Evolutionary conservation across 257 asterid species (phyloP), one percentile per base, ranked within the genome.

Genomic region (Solanum etuberosum): DNA sequence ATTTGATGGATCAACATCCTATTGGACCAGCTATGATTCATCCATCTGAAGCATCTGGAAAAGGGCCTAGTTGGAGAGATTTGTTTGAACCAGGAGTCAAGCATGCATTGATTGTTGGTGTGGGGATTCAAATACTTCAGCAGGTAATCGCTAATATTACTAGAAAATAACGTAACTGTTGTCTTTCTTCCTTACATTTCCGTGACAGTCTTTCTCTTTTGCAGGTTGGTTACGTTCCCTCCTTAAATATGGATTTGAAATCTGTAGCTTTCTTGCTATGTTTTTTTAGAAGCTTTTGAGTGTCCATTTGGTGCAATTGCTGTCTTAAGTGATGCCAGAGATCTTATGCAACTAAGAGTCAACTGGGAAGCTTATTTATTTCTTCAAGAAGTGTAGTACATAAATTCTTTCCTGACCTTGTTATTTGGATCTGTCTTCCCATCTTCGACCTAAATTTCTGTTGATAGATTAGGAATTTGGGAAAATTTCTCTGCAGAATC

Each of bases 51-150:
- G 88, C 91, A 78, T 90, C 92, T 72, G 87, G 90, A 6, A 91
- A 89, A 88, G 94, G 91, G 21, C 88, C 94, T 43, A 87, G 77
- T 71, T 88, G 92, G 92, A 87, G 85, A 32, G 93, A 90, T 85
- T 88, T 95, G 31, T 84, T 91, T 80, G 94, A 90, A 85, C 97
- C 97, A 5, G 97, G 98, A 43, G 98, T 95, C 34, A 91, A 91
- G 83, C 95, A 90, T 89, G 98, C 98, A 12, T 90, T 95, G 68
- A 23, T 92, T 18, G 93, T 95, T 43, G 97, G 98, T 35, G 88
- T 91, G 84, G 96, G 97, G 48, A 90, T 93, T 85, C 94, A 95
- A 76, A 86, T 92, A 76, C 91, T 93, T 89, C 98, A 95, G 87
- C 98, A 95, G 98, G 97, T 93, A 92, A 40, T 38, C 43, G 40